phyloP scores from a whole-genome alignment of 1,284 basidiomycete species.

The Ustilago nuda region DNA sequence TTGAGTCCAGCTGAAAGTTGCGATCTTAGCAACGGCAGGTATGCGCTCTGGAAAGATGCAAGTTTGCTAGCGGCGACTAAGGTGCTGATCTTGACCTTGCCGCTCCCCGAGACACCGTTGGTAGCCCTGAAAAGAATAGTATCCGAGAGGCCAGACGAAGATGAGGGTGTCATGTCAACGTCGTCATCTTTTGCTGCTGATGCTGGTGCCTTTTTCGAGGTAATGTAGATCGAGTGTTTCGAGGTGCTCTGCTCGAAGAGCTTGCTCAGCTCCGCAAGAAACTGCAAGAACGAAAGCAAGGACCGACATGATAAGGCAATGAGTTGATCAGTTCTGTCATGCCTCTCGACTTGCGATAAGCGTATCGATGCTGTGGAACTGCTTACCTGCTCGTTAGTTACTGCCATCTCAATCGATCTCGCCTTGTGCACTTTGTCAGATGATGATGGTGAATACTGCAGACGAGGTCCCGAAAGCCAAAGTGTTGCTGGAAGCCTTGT shows the following conservation, averaged over 20 bases:
- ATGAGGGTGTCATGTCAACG: constrained; percentile 45
- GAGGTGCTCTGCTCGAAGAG: constrained; percentile 51
- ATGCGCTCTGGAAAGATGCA: constrained; percentile 44
- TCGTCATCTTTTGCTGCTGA: constrained; percentile 33
- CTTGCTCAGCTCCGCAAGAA: constrained; percentile 52
- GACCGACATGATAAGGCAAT: neutral
- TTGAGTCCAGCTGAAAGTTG: constrained; percentile 53
- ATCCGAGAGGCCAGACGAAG: constrained; percentile 21
- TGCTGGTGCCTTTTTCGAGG: constrained; percentile 50
- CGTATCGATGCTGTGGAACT: too few species aligned
- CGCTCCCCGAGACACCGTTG: constrained; percentile 52
- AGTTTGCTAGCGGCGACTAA: constrained; percentile 51
- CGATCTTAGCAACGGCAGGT: constrained; percentile 57
- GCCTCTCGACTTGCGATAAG: too few species aligned
- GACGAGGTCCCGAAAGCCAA: too few species aligned
- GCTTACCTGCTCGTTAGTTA: constrained; percentile 44
- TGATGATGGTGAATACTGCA: neutral
- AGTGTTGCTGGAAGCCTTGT: too few species aligned
- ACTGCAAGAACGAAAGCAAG: constrained; percentile 29
- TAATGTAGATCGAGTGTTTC: constrained; percentile 63
- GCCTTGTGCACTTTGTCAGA: neutral
- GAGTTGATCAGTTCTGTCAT: neutral
- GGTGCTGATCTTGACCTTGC: constrained; percentile 57
- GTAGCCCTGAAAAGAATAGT: constrained; percentile 61
- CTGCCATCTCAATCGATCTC: constrained; percentile 12